These are phyloP conservation scores for Centrapalus pauciflorus DNA, from an alignment of 129 eudicot genomes.

Conservation along the genomic window DNA sequence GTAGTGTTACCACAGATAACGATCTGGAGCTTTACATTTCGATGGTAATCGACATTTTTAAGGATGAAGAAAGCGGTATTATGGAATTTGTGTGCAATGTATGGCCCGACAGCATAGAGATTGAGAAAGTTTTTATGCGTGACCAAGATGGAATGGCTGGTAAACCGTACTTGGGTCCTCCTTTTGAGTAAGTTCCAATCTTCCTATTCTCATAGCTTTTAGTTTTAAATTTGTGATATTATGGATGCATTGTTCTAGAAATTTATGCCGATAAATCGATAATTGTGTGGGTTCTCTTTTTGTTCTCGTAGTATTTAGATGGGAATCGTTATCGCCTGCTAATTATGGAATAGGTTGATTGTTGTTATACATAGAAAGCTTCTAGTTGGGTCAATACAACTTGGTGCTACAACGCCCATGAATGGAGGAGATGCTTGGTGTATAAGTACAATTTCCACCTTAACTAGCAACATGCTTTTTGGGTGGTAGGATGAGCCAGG, in stretches of 20 bases:
- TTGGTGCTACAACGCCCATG: too few relatives aligned
- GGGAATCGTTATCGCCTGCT: not conserved
- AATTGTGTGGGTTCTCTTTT: not conserved
- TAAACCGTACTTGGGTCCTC: constrained; percentile 75
- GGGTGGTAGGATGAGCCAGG: too few relatives aligned
- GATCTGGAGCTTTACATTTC: constrained; percentile 63
- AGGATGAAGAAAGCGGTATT: constrained; percentile 45
- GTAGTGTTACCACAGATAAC: constrained; percentile 29
- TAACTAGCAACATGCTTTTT: too few relatives aligned
- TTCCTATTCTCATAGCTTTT: not conserved
- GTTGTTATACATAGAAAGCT: too few relatives aligned
- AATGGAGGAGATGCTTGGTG: too few relatives aligned
- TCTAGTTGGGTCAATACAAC: too few relatives aligned
- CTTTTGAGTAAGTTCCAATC: constrained; percentile 50
- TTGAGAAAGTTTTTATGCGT: constrained; percentile 52
- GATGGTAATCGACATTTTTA: constrained; percentile 53
- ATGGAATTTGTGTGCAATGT: constrained; percentile 84
- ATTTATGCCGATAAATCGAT: not conserved
- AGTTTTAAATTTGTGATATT: not conserved
- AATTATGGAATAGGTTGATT: too few relatives aligned
- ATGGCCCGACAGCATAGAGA: constrained; percentile 74
- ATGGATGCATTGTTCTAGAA: not conserved
- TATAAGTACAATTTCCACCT: too few relatives aligned
- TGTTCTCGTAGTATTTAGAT: not conserved
- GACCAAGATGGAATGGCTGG: constrained; percentile 37